These are phyloP conservation scores for Schizonepeta tenuifolia DNA, from an alignment of 257 asterid species.

Conservation along the genomic window DNA sequence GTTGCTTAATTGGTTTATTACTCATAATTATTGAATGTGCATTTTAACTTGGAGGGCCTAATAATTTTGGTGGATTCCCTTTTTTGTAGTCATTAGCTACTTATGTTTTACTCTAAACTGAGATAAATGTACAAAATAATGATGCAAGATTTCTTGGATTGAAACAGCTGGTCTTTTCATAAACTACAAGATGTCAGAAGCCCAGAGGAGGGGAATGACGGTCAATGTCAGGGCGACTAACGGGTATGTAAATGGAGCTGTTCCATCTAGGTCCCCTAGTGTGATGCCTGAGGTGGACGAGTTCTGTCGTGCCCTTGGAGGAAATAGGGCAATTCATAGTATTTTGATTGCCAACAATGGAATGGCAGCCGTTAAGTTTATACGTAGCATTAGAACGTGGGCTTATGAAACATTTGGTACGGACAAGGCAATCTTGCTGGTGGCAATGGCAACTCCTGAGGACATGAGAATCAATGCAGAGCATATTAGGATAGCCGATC, in stretches of 20 bases:
- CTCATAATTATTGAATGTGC: constrained; percentile 1
- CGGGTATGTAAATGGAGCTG: constrained; percentile 58
- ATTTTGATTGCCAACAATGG: constrained; percentile 97
- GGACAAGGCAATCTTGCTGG: constrained; percentile 93
- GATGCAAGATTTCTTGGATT: not conserved
- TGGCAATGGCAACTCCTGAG: constrained; percentile 99
- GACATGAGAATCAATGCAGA: constrained; percentile 99
- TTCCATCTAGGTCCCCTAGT: constrained; percentile 67
- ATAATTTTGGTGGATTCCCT: constrained; percentile 12
- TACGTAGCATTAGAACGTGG: constrained; percentile 96
- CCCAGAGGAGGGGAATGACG: constrained; percentile 68
- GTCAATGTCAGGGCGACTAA: constrained; percentile 44
- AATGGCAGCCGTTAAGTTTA: constrained; percentile 99
- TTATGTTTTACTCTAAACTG: constrained; percentile 16
- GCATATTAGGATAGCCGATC: constrained; percentile 98
- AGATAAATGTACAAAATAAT: constrained; percentile 5
- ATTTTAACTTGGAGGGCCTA: not conserved
- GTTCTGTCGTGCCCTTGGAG: constrained; percentile 83
- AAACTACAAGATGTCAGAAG: constrained; percentile 78
- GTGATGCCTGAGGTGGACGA: constrained; percentile 65
- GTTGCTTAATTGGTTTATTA: constrained; percentile 12
- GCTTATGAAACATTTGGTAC: constrained; percentile 96
- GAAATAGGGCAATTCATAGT: constrained; percentile 83
- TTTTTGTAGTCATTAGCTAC: not conserved
- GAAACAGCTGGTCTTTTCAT: constrained; percentile 45